Percentiles rank a stretch among this genome's conserved stretches.
These are phyloP conservation scores for Cavenderia fasciculata DNA, from an alignment of 78 protist species.

Conservation along the genomic window DNA sequence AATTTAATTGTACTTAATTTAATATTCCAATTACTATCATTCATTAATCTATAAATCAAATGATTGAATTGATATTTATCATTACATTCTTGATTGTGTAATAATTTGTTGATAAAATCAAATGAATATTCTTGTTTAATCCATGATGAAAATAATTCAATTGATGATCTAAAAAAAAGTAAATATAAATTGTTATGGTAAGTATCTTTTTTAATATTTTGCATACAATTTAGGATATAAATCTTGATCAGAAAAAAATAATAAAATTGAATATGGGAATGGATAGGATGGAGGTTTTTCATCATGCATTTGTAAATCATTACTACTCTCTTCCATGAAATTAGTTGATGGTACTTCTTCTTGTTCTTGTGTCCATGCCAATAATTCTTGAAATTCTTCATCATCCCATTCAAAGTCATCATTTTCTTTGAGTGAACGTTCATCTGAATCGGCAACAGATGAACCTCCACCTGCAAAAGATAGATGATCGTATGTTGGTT, in stretches of 20 bases:
- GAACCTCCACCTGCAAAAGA: neutral
- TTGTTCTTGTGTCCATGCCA: slow-evolving; percentile 11
- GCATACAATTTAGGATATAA: slow-evolving; percentile 63
- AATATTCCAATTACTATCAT: slow-evolving; percentile 62
- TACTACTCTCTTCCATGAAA: slow-evolving; percentile 10
- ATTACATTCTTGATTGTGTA: slow-evolving; percentile 23
- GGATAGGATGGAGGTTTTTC: neutral
- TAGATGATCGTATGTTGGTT: slow-evolving; percentile 5
- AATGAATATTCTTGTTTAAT: neutral
- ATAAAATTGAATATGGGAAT: slow-evolving; percentile 33
- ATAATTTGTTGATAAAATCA: neutral
- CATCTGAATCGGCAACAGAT: slow-evolving; percentile 12
- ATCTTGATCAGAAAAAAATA: slow-evolving; percentile 66
- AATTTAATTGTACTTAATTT: slow-evolving; percentile 28
- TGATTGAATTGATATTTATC: slow-evolving; percentile 24
- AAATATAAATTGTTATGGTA: neutral
- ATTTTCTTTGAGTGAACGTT: neutral
- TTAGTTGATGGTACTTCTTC: too few relatives aligned
- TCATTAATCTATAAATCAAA: slow-evolving; percentile 15
- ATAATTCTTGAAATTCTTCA: slow-evolving; percentile 43
- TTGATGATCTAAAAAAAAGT: slow-evolving; percentile 35
- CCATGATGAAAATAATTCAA: slow-evolving; percentile 46
- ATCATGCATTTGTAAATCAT: neutral
- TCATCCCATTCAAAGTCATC: slow-evolving; percentile 72
- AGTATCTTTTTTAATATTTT: neutral